Evolutionary conservation across 306 rosid species (phyloP), one percentile per base, ranked within the genome.

Genomic region (Betula pendula): DNA sequence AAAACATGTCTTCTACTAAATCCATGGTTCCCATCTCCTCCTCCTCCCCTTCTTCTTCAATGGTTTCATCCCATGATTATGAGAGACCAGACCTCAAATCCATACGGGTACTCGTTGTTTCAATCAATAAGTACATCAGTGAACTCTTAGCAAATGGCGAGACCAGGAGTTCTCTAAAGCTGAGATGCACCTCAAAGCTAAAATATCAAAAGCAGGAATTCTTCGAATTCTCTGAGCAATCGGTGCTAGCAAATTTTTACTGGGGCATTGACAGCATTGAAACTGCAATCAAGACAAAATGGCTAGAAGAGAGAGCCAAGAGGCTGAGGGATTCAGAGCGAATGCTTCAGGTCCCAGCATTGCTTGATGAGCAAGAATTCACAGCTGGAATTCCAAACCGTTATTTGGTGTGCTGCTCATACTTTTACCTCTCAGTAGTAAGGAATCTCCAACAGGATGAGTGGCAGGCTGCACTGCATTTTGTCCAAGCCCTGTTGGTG

Each of bases 311-410:
- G 55, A 85, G 72, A 53, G 82, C 83, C 16, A 43, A 73, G 29
- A 70, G 77, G 83, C 85, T 91, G 8, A 80, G 66, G 55, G 85
- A 85, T 8, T 83, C 97, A n/a, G 97, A 89, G 68, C 85, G 84
- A 73, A 89, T 91, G 97, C 97, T 91, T 81, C 97, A 91, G 75
- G 88, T 89, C 8, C 97, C 97, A 0, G 97, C 94, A 3, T 83
- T 91, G 88, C 94, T 91, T 45, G 88, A 88, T 44, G 94, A 89
- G 58, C 85, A 83, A 56, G 90, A 84, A 2, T 76, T 83, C 75
- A 89, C 97, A 0, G 90, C 92, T 10, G 84, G 94, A 77, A 67
- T 89, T 65, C 77, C 81, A 11, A 91, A 91, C 77, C 43, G 75
- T 56, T 83, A 86, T 44, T 77, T 91, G 84, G 85, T 89, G 17